Evolutionary conservation across 108 stramenopile genomes (phyloP).

Genomic region (Pseudonitzschia pungens): DNA sequence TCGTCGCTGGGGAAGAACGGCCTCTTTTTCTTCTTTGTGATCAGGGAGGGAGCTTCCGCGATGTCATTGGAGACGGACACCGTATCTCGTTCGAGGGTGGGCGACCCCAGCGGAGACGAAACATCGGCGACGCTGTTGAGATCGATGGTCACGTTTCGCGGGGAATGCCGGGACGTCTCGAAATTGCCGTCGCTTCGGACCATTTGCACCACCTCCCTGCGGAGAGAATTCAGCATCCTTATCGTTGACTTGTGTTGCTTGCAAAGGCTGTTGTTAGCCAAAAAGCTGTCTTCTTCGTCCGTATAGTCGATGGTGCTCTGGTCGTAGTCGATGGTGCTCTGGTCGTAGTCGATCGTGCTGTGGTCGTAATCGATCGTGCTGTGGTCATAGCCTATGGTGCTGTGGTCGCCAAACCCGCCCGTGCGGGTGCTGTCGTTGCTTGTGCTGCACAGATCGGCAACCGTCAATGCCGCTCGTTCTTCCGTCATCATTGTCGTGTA

Average conservation of each 20-base stretch:
- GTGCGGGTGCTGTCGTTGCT: not conserved
- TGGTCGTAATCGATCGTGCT: not conserved
- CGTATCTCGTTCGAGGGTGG: not conserved
- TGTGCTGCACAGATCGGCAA: constrained; percentile 6
- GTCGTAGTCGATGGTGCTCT: not conserved
- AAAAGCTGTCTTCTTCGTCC: constrained; percentile 14
- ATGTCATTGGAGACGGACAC: not conserved
- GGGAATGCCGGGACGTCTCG: not conserved
- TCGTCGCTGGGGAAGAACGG: not conserved
- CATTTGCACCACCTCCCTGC: constrained; percentile 6
- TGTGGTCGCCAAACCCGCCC: constrained; percentile 7
- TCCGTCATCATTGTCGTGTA: not conserved
- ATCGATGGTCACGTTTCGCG: constrained; percentile 7
- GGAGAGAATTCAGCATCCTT: constrained; percentile 15
- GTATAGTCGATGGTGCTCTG: not conserved
- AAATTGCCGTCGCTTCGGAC: not conserved
- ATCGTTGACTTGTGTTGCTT: not conserved
- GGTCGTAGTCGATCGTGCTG: not conserved
- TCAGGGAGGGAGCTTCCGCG: not conserved
- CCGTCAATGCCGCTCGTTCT: constrained; percentile 7
- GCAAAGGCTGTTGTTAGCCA: constrained; percentile 13
- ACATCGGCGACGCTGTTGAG: not conserved
- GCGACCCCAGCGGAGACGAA: not conserved
- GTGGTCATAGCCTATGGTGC: not conserved
- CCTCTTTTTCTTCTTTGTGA: not conserved